phyloP scores from a whole-genome alignment of 805 yeast species.

The Suhomyces faveliae region DNA sequence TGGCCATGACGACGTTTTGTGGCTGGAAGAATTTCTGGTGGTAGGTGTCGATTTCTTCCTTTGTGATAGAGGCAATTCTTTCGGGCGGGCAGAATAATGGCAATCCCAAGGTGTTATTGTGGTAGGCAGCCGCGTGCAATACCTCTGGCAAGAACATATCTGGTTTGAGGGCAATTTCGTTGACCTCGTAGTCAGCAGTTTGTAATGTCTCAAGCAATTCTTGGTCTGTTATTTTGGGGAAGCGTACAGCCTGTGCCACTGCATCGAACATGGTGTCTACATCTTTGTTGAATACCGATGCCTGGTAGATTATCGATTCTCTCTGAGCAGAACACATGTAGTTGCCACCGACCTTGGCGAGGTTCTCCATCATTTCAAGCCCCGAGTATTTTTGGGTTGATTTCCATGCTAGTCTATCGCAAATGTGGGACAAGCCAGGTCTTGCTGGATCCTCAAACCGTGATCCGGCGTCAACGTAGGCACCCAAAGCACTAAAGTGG shows the following conservation, averaged over 20 bases:
- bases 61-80: constrained; percentile 53
- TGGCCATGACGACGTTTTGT: constrained; percentile 76
- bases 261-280: constrained; percentile 74
- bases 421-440: constrained; percentile 77
- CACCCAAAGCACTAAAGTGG: constrained; percentile 87
- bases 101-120: constrained; percentile 71
- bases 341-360: constrained; percentile 87
- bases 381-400: constrained; percentile 61
- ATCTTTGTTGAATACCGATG: constrained; percentile 87
- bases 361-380: constrained; percentile 65
- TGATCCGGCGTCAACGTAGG: constrained; percentile 88
- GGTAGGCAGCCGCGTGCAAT: constrained; percentile 81
- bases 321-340: constrained; percentile 91
- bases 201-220: constrained; percentile 73
- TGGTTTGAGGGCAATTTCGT: constrained; percentile 78
- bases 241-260: constrained; percentile 72
- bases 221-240: constrained; percentile 63
- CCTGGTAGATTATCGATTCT: constrained; percentile 90
- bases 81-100: constrained; percentile 83
- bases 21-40: constrained; percentile 71
- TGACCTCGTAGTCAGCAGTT: constrained; percentile 77
- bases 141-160: constrained; percentile 86
- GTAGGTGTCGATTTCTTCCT: constrained; percentile 55
- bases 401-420: constrained; percentile 84
- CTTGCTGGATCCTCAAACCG: constrained; percentile 62